Conservation (phyloP, 441 rosid genomes). For the Metrosideros polymorpha region DNA sequence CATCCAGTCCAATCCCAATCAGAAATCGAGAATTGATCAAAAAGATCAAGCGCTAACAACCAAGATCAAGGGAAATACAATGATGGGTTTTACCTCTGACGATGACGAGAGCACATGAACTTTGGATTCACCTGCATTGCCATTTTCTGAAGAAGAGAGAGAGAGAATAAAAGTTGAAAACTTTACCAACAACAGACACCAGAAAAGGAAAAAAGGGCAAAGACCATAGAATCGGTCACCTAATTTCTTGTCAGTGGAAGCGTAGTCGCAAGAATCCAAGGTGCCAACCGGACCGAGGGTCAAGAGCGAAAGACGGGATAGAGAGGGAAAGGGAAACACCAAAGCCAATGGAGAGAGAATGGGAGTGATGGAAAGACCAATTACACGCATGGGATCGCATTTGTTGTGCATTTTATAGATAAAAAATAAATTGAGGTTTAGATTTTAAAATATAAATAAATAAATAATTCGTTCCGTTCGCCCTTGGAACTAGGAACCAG, state of each 20-base stretch:
- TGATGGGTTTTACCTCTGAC: too few species aligned
- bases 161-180: not conserved
- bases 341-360: not conserved
- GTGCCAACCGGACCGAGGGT: not conserved
- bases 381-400: not conserved
- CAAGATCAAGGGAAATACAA: too few species aligned
- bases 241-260: not conserved
- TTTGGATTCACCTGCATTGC: not conserved
- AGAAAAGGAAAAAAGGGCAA: not conserved
- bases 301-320: not conserved
- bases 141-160: not conserved
- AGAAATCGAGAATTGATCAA: too few species aligned
- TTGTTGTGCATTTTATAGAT: not conserved
- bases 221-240: not conserved
- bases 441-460: too few species aligned
- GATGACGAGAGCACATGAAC: not conserved
- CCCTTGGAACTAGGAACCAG: too few species aligned
- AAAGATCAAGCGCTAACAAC: too few species aligned
- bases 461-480: too few species aligned
- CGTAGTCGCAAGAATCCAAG: not conserved
- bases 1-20: accelerated
- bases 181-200: too few species aligned
- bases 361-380: not conserved
- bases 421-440: too few species aligned
- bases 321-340: not conserved